Percentiles rank a stretch among this genome's conserved stretches.
Conservation (phyloP, 2,329 filamentous ascomycete genomes). For the Akanthomyces muscarius region DNA sequence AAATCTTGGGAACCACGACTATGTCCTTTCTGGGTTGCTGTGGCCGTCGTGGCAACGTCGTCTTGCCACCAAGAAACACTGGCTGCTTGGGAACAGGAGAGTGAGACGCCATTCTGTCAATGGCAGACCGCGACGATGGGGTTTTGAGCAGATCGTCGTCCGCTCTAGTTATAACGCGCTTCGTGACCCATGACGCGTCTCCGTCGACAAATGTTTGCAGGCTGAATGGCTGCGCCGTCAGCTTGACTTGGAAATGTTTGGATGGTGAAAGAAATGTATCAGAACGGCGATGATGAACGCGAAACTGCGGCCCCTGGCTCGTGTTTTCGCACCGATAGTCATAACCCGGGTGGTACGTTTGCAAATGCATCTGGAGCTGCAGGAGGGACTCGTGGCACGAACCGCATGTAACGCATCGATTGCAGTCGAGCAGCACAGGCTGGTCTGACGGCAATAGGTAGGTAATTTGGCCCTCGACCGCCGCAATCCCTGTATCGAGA, state of each 20-base stretch:
- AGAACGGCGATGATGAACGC: slow-evolving; percentile 25
- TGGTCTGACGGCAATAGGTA: slow-evolving; percentile 44
- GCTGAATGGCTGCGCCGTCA: slow-evolving; percentile 41
- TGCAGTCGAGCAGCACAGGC: slow-evolving; percentile 44
- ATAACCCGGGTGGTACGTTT: slow-evolving; percentile 42
- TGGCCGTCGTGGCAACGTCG: slow-evolving; percentile 9
- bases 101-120: slow-evolving; percentile 24
- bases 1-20: slow-evolving; percentile 45
- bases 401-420: slow-evolving; percentile 49
- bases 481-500: slow-evolving; percentile 25
- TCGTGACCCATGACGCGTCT: slow-evolving; percentile 43
- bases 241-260: slow-evolving; percentile 41
- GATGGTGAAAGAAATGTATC: slow-evolving; percentile 29
- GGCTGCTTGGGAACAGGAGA: slow-evolving; percentile 20
- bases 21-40: slow-evolving; percentile 26
- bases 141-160: slow-evolving; percentile 24
- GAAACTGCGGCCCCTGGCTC: slow-evolving; percentile 37
- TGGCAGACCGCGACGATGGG: not conserved
- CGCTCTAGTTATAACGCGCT: slow-evolving; percentile 37
- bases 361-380: slow-evolving; percentile 48
- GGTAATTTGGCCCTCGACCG: slow-evolving; percentile 41
- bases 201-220: slow-evolving; percentile 41
- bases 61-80: not conserved
- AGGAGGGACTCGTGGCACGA: slow-evolving; percentile 43
- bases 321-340: slow-evolving; percentile 37